Percentiles rank a stretch among this genome's conserved stretches.
These are phyloP conservation scores for Solanum arcanum DNA, from an alignment of 257 asterid species.

Conservation along the genomic window DNA sequence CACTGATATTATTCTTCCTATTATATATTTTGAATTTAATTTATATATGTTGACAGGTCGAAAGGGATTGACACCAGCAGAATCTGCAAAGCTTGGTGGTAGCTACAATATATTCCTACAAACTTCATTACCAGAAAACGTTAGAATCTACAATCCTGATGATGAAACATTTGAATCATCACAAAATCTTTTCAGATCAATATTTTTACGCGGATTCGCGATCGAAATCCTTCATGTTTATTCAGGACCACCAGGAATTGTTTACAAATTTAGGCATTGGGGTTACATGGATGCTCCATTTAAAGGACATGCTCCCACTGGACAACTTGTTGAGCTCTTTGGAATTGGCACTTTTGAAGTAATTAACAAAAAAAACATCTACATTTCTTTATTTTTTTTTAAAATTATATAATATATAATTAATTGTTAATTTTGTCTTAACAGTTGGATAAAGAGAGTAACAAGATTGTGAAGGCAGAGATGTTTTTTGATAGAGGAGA, in stretches of 20 bases:
- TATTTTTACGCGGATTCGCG: constrained; percentile 62
- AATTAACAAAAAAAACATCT: not conserved
- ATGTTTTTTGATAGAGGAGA: constrained; percentile 52
- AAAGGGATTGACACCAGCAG: constrained; percentile 17
- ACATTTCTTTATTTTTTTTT: not conserved
- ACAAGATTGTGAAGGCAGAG: constrained; percentile 45
- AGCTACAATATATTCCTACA: constrained; percentile 65
- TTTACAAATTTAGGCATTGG: constrained; percentile 75
- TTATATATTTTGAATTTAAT: not conserved
- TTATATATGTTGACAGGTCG: not conserved
- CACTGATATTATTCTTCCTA: no score
- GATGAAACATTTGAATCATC: constrained; percentile 49
- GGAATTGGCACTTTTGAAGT: constrained; percentile 50
- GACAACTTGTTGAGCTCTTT: constrained; percentile 43
- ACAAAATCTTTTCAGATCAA: constrained; percentile 33
- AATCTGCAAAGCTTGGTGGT: constrained; percentile 46
- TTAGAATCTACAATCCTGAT: constrained; percentile 45
- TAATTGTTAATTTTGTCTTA: not conserved
- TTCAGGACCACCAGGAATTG: constrained; percentile 62
- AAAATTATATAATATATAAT: not conserved
- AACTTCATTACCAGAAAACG: constrained; percentile 44
- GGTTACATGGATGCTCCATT: constrained; percentile 63
- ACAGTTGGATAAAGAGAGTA: constrained; percentile 38
- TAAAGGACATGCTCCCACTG: constrained; percentile 46
- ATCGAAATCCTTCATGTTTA: constrained; percentile 53